These are phyloP conservation scores for Emmonsia crescens DNA, from an alignment of 2,329 filamentous ascomycete genomes.

Conservation along the genomic window DNA sequence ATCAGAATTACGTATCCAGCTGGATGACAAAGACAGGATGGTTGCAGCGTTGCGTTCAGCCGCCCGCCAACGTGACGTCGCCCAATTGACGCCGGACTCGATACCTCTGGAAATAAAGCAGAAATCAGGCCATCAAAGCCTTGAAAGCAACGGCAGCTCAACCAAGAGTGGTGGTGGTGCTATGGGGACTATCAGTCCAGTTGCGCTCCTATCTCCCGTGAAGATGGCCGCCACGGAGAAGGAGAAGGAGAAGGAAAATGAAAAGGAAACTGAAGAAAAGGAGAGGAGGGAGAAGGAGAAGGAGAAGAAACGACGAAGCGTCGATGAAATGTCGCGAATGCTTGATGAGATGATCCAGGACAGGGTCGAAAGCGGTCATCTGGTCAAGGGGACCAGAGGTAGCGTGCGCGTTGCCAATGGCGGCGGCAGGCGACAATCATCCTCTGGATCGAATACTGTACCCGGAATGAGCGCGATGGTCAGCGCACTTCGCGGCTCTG, in stretches of 20 bases:
- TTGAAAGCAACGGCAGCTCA: conserved; percentile 21
- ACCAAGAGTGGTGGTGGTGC: conserved; percentile 14
- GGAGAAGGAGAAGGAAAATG: background rate
- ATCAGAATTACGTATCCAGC: conserved; percentile 70
- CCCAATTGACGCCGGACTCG: conserved; percentile 45
- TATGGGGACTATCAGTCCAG: conserved; percentile 16
- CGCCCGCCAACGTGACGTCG: conserved; percentile 72
- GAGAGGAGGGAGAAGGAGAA: conserved; percentile 32
- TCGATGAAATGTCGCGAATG: conserved; percentile 87
- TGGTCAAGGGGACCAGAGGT: conserved; percentile 55
- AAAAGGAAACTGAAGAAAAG: conserved; percentile 30
- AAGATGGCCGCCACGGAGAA: conserved; percentile 22
- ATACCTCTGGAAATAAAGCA: conserved; percentile 19
- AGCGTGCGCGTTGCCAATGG: conserved; percentile 51
- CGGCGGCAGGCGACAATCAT: conserved; percentile 26
- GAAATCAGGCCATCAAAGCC: conserved; percentile 18
- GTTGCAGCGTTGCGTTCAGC: conserved; percentile 74
- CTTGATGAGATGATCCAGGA: conserved; percentile 95
- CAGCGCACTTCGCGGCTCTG: conserved; percentile 14
- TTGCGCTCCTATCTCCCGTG: conserved; percentile 20
- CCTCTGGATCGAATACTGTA: conserved; percentile 16
- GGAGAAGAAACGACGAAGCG: conserved; percentile 53
- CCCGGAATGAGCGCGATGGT: conserved; percentile 20
- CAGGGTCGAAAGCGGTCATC: conserved; percentile 63
- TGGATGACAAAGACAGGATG: conserved; percentile 96